phyloP scores from a whole-genome alignment of 495 filamentous ascomycete genomes.

The Lichina pygmaea region DNA sequence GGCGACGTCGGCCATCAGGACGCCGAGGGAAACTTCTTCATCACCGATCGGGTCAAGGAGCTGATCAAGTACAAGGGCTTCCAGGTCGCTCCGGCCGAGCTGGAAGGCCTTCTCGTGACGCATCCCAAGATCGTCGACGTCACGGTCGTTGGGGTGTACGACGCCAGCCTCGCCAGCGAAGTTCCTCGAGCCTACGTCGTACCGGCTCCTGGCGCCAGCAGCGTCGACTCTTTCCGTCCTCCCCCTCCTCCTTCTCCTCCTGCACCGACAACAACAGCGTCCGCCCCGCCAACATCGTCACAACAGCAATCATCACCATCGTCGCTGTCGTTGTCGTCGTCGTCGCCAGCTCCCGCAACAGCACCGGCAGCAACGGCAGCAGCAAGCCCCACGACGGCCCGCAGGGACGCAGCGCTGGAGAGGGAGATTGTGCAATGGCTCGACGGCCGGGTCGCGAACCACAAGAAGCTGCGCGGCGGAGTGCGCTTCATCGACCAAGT shows the following conservation, averaged over 20 bases:
- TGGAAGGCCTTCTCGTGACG: slow-evolving; percentile 49
- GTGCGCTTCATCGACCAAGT: slow-evolving; percentile 58
- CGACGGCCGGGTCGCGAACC: slow-evolving; percentile 26
- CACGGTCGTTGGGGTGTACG: slow-evolving; percentile 61
- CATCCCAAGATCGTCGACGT: slow-evolving; percentile 57
- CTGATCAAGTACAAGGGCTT: slow-evolving; percentile 39
- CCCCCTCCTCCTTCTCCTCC: too few species aligned
- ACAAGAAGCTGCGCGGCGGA: slow-evolving; percentile 65
- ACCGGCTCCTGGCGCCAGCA: slow-evolving; percentile 21
- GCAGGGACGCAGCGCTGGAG: slow-evolving; percentile 12
- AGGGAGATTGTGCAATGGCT: slow-evolving; percentile 37
- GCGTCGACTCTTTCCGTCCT: too few species aligned
- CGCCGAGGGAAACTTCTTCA: slow-evolving; percentile 23
- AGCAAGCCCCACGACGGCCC: background rate
- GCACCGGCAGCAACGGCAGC: too few species aligned
- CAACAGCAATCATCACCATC: too few species aligned
- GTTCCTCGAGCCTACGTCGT: slow-evolving; percentile 69
- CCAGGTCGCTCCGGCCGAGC: slow-evolving; percentile 68
- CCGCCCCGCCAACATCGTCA: too few species aligned
- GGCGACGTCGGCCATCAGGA: slow-evolving; percentile 44
- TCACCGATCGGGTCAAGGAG: slow-evolving; percentile 26
- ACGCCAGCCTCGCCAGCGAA: slow-evolving; percentile 42
- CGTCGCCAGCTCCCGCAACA: too few species aligned
- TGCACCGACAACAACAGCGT: too few species aligned
- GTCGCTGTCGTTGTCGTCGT: too few species aligned